A percentile compares a stretch with the other conserved stretches of the same genome.
phyloP scores from a whole-genome alignment of 106 monocot species.

The Iris macrosiphon region DNA sequence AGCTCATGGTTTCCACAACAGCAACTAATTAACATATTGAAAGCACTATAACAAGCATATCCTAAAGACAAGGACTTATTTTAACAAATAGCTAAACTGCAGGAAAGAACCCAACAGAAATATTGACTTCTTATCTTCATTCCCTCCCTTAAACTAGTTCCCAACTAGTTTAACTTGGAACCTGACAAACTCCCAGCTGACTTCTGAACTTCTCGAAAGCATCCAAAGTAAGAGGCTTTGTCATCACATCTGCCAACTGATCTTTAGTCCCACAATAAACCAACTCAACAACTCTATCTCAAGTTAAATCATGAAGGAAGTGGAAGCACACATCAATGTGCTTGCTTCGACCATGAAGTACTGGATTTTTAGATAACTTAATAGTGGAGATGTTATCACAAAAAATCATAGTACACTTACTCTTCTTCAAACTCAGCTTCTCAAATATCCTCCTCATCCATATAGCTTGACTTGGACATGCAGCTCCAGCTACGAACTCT shows the following conservation, averaged over 20 bases:
- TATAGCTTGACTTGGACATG: conserved; percentile 4
- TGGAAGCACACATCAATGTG: too few relatives aligned
- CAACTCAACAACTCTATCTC: neutral
- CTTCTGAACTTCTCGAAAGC: too few relatives aligned
- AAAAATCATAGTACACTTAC: neutral
- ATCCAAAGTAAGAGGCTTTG: neutral
- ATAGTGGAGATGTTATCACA: neutral
- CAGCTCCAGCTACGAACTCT: neutral
- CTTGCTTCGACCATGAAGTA: conserved; percentile 2
- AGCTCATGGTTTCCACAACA: too few relatives aligned
- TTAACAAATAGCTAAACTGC: too few relatives aligned
- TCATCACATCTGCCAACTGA: conserved; percentile 7
- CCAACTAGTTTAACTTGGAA: too few relatives aligned
- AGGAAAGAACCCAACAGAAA: too few relatives aligned
- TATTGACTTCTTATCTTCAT: too few relatives aligned
- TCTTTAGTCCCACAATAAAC: neutral
- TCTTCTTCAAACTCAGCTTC: conserved; percentile 1
- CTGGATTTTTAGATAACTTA: conserved; percentile 2
- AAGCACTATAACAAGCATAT: too few relatives aligned
- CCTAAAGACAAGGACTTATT: too few relatives aligned
- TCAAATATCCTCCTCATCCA: conserved; percentile 5
- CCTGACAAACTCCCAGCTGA: too few relatives aligned
- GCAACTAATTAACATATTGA: too few relatives aligned
- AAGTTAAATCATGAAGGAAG: neutral
- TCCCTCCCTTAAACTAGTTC: too few relatives aligned